phyloP scores from a whole-genome alignment of 2,329 filamentous ascomycete genomes.

The Helicocarpus griseus region DNA sequence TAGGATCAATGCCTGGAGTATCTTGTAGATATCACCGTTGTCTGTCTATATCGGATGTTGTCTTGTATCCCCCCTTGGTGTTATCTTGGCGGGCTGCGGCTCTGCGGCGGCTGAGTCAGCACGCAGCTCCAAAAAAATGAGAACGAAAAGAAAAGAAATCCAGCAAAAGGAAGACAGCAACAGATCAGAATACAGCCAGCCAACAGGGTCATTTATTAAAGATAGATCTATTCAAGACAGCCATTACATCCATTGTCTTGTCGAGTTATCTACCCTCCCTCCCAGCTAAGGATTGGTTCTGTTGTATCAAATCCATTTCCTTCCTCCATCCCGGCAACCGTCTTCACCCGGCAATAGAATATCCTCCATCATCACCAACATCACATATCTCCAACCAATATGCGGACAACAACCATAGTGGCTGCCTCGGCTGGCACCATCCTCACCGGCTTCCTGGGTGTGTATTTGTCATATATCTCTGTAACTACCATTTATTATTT shows the following conservation, averaged over 20 bases:
- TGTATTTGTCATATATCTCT: conserved; percentile 14
- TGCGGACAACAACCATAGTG: conserved; percentile 50
- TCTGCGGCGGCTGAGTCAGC: background rate
- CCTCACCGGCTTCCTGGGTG: conserved; percentile 48
- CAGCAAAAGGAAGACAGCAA: background rate
- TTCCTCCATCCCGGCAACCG: background rate
- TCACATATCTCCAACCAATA: conserved; percentile 8
- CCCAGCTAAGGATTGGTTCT: background rate
- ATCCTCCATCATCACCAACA: too few species aligned
- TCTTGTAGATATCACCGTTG: background rate
- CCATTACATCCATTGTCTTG: background rate
- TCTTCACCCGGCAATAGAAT: too few species aligned
- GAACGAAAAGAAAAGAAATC: background rate
- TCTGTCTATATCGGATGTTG: too few species aligned
- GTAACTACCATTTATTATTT: background rate
- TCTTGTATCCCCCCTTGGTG: background rate
- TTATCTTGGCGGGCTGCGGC: background rate
- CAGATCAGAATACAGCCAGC: background rate
- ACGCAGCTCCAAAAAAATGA: background rate
- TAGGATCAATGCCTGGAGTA: background rate
- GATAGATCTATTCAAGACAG: too few species aligned
- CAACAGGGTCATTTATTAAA: background rate
- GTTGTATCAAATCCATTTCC: background rate
- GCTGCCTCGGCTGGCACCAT: conserved; percentile 50
- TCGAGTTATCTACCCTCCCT: background rate